A percentile compares a stretch with the other conserved stretches of the same genome.
phyloP scores from a whole-genome alignment of 768 basidiomycete genomes.

The Calocybe gangraenosa region DNA sequence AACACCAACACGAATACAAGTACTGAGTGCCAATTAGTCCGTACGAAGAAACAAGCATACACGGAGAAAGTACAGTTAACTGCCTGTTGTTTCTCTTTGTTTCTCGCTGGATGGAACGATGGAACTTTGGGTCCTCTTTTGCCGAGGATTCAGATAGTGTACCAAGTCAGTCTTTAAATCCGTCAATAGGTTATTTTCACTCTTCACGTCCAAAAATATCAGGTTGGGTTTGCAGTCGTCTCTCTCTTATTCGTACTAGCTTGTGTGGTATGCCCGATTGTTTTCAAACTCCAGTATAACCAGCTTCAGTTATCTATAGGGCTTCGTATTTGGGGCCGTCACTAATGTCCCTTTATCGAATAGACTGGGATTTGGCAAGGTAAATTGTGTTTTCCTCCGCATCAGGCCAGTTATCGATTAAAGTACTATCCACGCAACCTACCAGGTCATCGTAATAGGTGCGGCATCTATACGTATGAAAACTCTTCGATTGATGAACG shows the following conservation, averaged over 20 bases:
- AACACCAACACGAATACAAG: neutral
- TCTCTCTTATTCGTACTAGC: conserved; percentile 40
- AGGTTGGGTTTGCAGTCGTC: conserved; percentile 36
- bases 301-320: conserved; percentile 15
- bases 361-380: conserved; percentile 28
- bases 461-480: too few species aligned
- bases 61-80: conserved; percentile 42
- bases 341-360: conserved; percentile 26
- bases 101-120: conserved; percentile 28
- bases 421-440: too few species aligned
- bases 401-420: too few species aligned
- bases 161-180: neutral
- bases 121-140: conserved; percentile 11
- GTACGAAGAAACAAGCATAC: conserved; percentile 19
- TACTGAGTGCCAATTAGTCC: conserved; percentile 1
- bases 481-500: too few species aligned
- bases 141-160: conserved; percentile 8
- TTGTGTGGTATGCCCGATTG: conserved; percentile 22
- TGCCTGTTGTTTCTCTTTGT: conserved; percentile 51
- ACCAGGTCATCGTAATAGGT: too few species aligned
- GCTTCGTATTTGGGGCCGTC: conserved; percentile 25
- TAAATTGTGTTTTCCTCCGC: neutral
- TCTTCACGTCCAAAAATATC: neutral
- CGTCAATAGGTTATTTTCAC: neutral
- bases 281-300: neutral